Evolutionary conservation across 2,329 filamentous ascomycete genomes (phyloP), one percentile per base, ranked within the genome.

Genomic region (Graphium sp.): DNA sequence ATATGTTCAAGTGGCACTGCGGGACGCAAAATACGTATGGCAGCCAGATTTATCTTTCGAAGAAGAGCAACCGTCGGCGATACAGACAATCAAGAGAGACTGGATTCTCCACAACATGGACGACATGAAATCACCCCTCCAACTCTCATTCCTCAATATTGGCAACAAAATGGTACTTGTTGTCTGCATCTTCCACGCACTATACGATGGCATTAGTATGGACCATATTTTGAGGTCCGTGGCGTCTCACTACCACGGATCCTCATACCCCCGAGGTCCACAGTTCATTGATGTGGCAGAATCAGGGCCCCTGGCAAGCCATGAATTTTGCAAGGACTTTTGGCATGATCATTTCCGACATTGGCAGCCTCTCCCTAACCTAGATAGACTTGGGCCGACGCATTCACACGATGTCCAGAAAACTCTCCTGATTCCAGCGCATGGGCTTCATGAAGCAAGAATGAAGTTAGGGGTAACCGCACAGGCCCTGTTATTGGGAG

Each of bases 181-280:
- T 3, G 41, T 92, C 3, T 65, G 77, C 25, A 73, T 91, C 1
- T 92, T 93, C 49, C 85, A 94, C 45, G 83, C 68, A 0, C 48
- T 93, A 0, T 94, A 94, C 40, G 85, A 94, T 48, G 85, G 83
- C 2, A 76, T 67, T 37, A 87, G 83, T 35, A 63, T 92, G 22
- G 60, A 65, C 2, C 47, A 82, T 15, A 60, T 92, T 22, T 58
- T 92, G 13, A 45, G 64, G 4, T 50, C 60, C 13, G 56, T 91
- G 42, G 11, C 42, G 17, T 23, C 28, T 7, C 25, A 39, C 6
- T 48, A 47, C 23, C 10, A 20, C 3, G 29, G 29, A 3, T 15
- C 40, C 25, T 6, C 40, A 33, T 21, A 39, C 3, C 2, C 43
- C 1, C 40, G 45, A 6, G 56, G 56, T 0, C 69, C 70, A 1